A percentile compares a stretch with the other conserved stretches of the same genome.
Evolutionary conservation across 352 stramenopile species (phyloP).

Genomic region (Phytophthora crassamura): DNA sequence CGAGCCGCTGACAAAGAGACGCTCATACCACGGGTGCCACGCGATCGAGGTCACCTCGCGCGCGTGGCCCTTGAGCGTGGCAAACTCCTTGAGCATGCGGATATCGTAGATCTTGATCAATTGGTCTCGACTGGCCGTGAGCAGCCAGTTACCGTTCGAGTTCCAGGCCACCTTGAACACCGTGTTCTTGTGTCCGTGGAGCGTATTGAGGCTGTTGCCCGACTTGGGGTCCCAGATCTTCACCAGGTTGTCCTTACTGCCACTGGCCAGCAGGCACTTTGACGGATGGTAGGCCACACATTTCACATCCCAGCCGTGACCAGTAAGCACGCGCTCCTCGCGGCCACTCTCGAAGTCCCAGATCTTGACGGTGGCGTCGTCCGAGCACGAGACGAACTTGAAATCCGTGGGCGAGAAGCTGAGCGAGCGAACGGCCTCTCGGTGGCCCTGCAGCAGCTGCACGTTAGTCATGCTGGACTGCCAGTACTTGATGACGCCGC

Average conservation of each 20-base stretch:
- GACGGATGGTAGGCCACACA: slow-evolving; percentile 96
- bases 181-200: slow-evolving; percentile 98
- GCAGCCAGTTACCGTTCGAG: slow-evolving; percentile 97
- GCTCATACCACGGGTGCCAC: slow-evolving; percentile 98
- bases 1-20: slow-evolving; percentile 95
- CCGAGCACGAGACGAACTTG: slow-evolving; percentile 98
- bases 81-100: slow-evolving; percentile 95
- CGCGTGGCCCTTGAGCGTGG: slow-evolving; percentile 95
- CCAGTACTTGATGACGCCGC: slow-evolving; percentile 93
- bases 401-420: slow-evolving; percentile 97
- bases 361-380: slow-evolving; percentile 97
- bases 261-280: slow-evolving; percentile 94
- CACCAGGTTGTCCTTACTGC: slow-evolving; percentile 97
- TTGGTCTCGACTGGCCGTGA: slow-evolving; percentile 97
- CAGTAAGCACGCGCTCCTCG: slow-evolving; percentile 95
- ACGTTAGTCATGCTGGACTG: slow-evolving; percentile 92
- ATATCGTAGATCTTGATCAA: slow-evolving; percentile 99
- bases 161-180: slow-evolving; percentile 98
- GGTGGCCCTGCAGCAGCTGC: slow-evolving; percentile 83
- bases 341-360: slow-evolving; percentile 91
- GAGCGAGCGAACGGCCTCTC: slow-evolving; percentile 94
- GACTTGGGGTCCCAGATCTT: slow-evolving; percentile 99
- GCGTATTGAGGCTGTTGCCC: slow-evolving; percentile 92
- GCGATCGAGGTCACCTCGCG: slow-evolving; percentile 96
- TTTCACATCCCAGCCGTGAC: slow-evolving; percentile 99